Base-by-base conservation (phyloP, 2,329 filamentous ascomycete species). In the Ilyonectria robusta region DNA sequence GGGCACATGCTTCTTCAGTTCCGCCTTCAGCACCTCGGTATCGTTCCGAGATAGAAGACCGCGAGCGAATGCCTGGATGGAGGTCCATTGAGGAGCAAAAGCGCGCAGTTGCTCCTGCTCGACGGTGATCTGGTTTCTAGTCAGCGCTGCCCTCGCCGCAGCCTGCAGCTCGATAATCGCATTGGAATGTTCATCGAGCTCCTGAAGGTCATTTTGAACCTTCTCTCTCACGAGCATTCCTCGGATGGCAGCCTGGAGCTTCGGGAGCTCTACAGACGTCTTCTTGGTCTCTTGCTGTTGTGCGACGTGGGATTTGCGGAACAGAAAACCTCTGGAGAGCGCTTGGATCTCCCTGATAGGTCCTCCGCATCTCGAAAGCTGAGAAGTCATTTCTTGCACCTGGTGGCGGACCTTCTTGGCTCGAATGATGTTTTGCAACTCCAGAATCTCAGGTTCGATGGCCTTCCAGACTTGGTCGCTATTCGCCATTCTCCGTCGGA, bases 381-480 rank as follows among this genome's bases (percentile, higher is more conserved):
- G 87, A 76, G 85, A 86, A 78, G 79, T 85, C 71, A 85, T 81
- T 70, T 87, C 82, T 76, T 83, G 84, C 81, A 91, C 84, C 82
- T 90, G 83, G 70, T 86, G 80, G 68, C 90, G 88, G 69, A 85
- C 86, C 77, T 91, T 93, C 66, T 87, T 87, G 23, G 91, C 93
- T 75, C 93, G 87, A 77, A 94, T 88, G 53, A 97, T 85, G 78
- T 91, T 97, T 80, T 99, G 96, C 13, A 99, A 84, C 75, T 91
- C 89, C 67, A 96, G 81, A 51, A 98, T 87, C 67, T 94, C 88
- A 6, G 86, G 84, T 78, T 95, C 92, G 62, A 91, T 88, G 59
- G 87, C 88, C 76, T 91, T 90, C 89, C 91, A 94, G 76, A 90
- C 87, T 62, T 88, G 82, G 72, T 94, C 89, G 66, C 90, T 89